These are phyloP conservation scores for Tolypocladium endophyticum DNA, from an alignment of 2,329 filamentous ascomycete species.

Conservation along the genomic window DNA sequence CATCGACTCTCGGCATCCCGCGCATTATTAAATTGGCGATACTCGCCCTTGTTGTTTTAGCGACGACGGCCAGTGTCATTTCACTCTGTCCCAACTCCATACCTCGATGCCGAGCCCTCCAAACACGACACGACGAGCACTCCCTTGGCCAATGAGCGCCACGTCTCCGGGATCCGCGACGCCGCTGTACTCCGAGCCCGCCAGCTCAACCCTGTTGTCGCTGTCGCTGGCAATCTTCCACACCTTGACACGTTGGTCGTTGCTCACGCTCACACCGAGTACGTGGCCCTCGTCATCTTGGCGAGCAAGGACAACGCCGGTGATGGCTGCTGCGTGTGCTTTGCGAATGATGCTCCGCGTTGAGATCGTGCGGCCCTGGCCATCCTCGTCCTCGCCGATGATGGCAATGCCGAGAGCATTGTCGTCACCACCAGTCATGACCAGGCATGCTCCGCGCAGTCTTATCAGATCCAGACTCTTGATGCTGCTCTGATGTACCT, in stretches of 20 bases:
- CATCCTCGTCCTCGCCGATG: slow-evolving; percentile 8
- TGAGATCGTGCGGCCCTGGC: slow-evolving; percentile 11
- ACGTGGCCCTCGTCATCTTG: slow-evolving; percentile 1
- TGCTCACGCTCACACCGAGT: slow-evolving; percentile 38
- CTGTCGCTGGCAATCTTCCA: slow-evolving; percentile 31
- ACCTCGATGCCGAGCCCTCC: slow-evolving; percentile 37
- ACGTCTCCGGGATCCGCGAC: slow-evolving; percentile 49
- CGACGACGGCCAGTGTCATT: not conserved
- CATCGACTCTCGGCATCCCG: not conserved
- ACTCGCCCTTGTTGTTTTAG: not conserved
- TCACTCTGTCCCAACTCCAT: slow-evolving; percentile 18
- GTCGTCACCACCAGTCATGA: slow-evolving; percentile 81
- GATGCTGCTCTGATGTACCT: slow-evolving; percentile 71
- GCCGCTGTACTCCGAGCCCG: slow-evolving; percentile 45
- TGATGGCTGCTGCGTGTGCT: slow-evolving; percentile 65
- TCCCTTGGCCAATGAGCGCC: slow-evolving; percentile 20
- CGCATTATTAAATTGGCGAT: too few relatives aligned
- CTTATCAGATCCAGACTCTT: slow-evolving; percentile 47
- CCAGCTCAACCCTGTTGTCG: slow-evolving; percentile 21
- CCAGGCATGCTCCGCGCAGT: slow-evolving; percentile 25
- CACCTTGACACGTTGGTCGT: slow-evolving; percentile 50
- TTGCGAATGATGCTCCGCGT: slow-evolving; percentile 21
- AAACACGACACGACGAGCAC: slow-evolving; percentile 21
- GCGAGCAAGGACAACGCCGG: slow-evolving; percentile 35
- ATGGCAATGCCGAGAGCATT: slow-evolving; percentile 58